Base-by-base conservation (phyloP, 129 eudicot genomes). In the Lactuca sativa region DNA sequence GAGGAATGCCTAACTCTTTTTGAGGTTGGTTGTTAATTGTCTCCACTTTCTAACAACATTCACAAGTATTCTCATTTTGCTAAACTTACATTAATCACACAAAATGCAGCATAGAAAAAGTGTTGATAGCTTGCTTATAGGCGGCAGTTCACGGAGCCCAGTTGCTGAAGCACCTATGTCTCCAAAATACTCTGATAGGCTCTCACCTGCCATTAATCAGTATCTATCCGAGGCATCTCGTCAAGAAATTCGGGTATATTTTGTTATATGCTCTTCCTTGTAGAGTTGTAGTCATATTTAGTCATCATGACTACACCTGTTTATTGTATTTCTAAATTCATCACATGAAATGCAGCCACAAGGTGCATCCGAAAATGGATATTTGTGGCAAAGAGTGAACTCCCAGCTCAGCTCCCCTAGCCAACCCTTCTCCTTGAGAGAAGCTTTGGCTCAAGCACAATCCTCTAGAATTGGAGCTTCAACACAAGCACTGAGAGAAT, bases 361-460 rank as follows among this genome's bases (percentile, higher is more conserved):
- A 72, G 92, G 96, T 67, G 92, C 91, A 34, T 89, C 99, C 56
- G 99, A 95, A 69, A 95, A 95, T 80, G 97, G 96, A 48, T 83
- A 90, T 67, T 67, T 90, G 77, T 95, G 99, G 99, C 99, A 95
- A 81, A 83, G 95, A 79, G 96, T 81, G 60, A 95, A 87, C 74
- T 95, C 97, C 36, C 99, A 95, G 76, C 76, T 95, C 31, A 95
- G 97, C 80, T 95, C 99, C 4, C 99, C 99, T 37, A 90, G 90
- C 64, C 99, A 95, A 70, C 99, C 99, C 1, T 90, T 90, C 85
- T 95, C 99, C 48, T 84, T 95, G 16, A 82, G 99, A 68, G 99
- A 95, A 83, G 99, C 99, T 74, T 86, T 95, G 38, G 99, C 99
- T 73, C 99, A 95, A 67, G 99, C 91, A 60, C 99, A 93, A 63